Evolutionary conservation across 345 rosid genomes (phyloP).

Genomic region (Dimocarpus longan): DNA sequence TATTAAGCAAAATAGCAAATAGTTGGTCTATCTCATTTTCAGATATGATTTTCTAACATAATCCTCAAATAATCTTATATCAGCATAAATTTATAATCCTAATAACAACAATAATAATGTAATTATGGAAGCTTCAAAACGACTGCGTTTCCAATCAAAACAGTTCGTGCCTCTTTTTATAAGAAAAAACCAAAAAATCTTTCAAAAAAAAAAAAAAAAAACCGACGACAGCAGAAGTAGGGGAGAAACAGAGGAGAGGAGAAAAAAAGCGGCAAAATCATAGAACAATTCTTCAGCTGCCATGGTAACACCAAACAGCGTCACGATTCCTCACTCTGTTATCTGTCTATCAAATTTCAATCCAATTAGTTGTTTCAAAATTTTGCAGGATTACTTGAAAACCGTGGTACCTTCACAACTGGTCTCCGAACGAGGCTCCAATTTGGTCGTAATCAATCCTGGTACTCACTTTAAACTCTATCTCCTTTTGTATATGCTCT

Average conservation of each 20-base stretch:
- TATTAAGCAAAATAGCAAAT: no score
- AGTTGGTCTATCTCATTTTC: no score
- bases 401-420: constrained; percentile 90
- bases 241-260: not conserved
- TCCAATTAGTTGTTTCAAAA: not conserved
- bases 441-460: constrained; percentile 82
- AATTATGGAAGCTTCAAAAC: no score
- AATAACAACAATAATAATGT: no score
- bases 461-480: constrained; percentile 40
- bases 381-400: constrained; percentile 89
- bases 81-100: no score
- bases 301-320: constrained; percentile 20
- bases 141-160: no score
- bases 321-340: not conserved
- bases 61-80: no score
- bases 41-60: no score
- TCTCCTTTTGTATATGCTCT: not conserved
- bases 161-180: no score
- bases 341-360: not conserved
- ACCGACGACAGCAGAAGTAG: no score
- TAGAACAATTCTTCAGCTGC: not conserved
- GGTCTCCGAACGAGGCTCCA: constrained; percentile 81
- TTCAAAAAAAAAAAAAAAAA: not conserved
- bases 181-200: no score
- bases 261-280: constrained; percentile 5